phyloP scores from a whole-genome alignment of 352 stramenopile species.

The Pythium graminicola region DNA sequence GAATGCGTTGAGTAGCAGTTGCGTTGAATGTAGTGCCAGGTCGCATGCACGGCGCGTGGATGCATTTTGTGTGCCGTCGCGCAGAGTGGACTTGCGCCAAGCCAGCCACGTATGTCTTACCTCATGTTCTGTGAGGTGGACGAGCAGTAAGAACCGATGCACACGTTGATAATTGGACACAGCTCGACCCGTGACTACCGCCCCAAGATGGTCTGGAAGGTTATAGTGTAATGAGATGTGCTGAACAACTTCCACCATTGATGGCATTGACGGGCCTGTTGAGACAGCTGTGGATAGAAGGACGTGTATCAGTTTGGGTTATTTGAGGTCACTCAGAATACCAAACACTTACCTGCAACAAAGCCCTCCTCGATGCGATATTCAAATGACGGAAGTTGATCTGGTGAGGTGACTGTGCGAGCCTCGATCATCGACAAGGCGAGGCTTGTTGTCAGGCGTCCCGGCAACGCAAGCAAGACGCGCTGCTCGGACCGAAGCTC shows the following conservation, averaged over 20 bases:
- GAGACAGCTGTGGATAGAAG: slow-evolving; percentile 24
- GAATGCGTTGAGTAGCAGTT: slow-evolving; percentile 14
- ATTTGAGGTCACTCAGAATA: neutral
- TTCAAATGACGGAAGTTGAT: slow-evolving; percentile 32
- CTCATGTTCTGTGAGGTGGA: slow-evolving; percentile 40
- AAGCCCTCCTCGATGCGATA: slow-evolving; percentile 37
- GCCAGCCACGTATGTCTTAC: slow-evolving; percentile 28
- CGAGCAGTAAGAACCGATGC: slow-evolving; percentile 19
- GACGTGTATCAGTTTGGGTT: neutral
- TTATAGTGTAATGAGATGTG: slow-evolving; percentile 17
- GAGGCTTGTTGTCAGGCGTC: slow-evolving; percentile 42
- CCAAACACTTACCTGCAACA: slow-evolving; percentile 31
- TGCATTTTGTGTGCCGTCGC: neutral
- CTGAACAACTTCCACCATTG: slow-evolving; percentile 16
- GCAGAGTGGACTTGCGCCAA: slow-evolving; percentile 15
- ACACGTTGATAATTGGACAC: slow-evolving; percentile 12
- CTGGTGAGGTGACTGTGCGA: slow-evolving; percentile 18
- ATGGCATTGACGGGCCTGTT: slow-evolving; percentile 30
- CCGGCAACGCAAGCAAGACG: slow-evolving; percentile 39
- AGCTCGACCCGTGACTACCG: slow-evolving; percentile 7
- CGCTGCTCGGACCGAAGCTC: slow-evolving; percentile 39
- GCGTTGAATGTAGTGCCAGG: slow-evolving; percentile 13
- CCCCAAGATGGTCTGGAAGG: slow-evolving; percentile 5
- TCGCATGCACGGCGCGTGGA: slow-evolving; percentile 13
- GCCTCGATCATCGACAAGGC: slow-evolving; percentile 54